These are phyloP conservation scores for Lentithecium fluviatile DNA, from an alignment of 495 filamentous ascomycete species.

Conservation along the genomic window DNA sequence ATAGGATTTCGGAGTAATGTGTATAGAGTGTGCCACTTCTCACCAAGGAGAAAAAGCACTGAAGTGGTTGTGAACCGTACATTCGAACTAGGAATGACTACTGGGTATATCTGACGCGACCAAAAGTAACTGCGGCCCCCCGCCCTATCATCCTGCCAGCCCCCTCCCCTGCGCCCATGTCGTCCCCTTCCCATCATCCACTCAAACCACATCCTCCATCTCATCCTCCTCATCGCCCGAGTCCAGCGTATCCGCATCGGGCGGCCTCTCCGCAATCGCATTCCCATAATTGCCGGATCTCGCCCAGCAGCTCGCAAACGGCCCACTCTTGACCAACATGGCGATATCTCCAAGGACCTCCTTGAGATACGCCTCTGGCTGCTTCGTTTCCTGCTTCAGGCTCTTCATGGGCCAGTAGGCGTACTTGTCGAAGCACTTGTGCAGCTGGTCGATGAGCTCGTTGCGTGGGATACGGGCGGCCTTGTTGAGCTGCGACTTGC, in stretches of 20 bases:
- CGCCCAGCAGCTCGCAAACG: conserved; percentile 79
- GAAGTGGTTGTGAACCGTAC: too few species aligned
- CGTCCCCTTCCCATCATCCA: too few species aligned
- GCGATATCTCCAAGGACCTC: conserved; percentile 81
- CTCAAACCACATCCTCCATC: conserved; percentile 41
- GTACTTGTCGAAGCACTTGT: conserved; percentile 75
- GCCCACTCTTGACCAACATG: conserved; percentile 71
- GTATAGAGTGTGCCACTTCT: too few species aligned
- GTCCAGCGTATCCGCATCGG: conserved; percentile 15
- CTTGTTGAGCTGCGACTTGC: conserved; percentile 61
- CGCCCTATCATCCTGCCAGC: too few species aligned
- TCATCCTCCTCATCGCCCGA: conserved; percentile 32
- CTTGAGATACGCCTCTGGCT: conserved; percentile 90
- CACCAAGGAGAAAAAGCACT: too few species aligned
- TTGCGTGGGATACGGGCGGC: conserved; percentile 81
- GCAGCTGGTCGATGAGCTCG: conserved; percentile 80
- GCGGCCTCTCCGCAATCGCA: conserved; percentile 21
- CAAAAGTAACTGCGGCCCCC: too few species aligned
- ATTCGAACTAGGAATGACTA: too few species aligned
- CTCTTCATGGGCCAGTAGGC: conserved; percentile 87
- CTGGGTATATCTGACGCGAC: too few species aligned
- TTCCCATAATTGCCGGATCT: conserved; percentile 71
- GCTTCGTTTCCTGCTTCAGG: conserved; percentile 66
- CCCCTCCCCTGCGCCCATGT: too few species aligned
- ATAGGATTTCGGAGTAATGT: too few species aligned